phyloP scores from a whole-genome alignment of 2,329 filamentous ascomycete genomes.

The Alternaria sp. region DNA sequence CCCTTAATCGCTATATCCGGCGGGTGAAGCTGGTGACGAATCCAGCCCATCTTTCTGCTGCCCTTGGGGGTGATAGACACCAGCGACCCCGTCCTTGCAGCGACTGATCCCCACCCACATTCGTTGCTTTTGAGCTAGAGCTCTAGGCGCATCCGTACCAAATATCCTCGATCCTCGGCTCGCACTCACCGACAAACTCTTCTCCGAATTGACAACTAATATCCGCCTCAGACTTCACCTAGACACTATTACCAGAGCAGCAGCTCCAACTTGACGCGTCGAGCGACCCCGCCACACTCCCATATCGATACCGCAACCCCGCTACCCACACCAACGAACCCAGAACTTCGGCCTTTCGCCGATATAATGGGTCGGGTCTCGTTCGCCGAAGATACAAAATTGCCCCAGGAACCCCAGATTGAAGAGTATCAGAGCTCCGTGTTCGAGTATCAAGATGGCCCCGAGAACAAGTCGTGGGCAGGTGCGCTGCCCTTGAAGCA shows the following conservation, averaged over 20 bases:
- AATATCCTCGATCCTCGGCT: background rate
- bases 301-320: slow-evolving; percentile 26
- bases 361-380: slow-evolving; percentile 62
- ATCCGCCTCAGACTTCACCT: slow-evolving; percentile 16
- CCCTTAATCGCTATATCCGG: slow-evolving; percentile 23
- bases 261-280: slow-evolving; percentile 30
- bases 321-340: slow-evolving; percentile 27
- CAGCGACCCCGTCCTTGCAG: slow-evolving; percentile 11
- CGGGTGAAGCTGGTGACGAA: slow-evolving; percentile 27
- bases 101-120: slow-evolving; percentile 13
- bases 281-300: slow-evolving; percentile 31
- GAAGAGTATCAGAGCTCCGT: slow-evolving; percentile 67
- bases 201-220: slow-evolving; percentile 19
- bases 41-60: slow-evolving; percentile 18
- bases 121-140: slow-evolving; percentile 28
- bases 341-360: slow-evolving; percentile 56
- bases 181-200: background rate
- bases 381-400: slow-evolving; percentile 58
- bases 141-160: slow-evolving; percentile 6
- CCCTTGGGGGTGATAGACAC: slow-evolving; percentile 15
- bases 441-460: slow-evolving; percentile 81
- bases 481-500: slow-evolving; percentile 96
- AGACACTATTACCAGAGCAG: slow-evolving; percentile 25
- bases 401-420: slow-evolving; percentile 53
- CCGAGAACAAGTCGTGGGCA: slow-evolving; percentile 91